Evolutionary conservation across 2,329 filamentous ascomycete genomes (phyloP).

Genomic region (Apiospora rasikravindrae): DNA sequence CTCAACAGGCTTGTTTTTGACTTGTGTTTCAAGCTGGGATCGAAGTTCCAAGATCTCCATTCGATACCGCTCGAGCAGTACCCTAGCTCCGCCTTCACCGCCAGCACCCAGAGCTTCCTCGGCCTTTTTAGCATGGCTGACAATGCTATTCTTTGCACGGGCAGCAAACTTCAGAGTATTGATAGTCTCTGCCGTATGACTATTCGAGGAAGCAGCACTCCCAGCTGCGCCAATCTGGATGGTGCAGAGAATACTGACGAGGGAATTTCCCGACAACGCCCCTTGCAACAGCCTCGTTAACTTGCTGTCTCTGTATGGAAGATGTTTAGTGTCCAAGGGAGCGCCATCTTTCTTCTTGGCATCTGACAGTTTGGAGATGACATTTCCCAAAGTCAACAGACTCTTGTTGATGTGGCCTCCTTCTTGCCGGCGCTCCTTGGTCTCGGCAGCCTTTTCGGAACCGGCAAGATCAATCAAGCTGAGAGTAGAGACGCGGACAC

Average conservation of each 20-base stretch:
- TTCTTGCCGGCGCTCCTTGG: slow-evolving; percentile 91
- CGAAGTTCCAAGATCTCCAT: slow-evolving; percentile 88
- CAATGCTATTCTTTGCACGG: slow-evolving; percentile 95
- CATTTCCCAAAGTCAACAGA: slow-evolving; percentile 89
- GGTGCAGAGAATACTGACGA: slow-evolving; percentile 97
- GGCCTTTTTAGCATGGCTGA: slow-evolving; percentile 94
- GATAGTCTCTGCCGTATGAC: slow-evolving; percentile 84
- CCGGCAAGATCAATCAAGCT: slow-evolving; percentile 96
- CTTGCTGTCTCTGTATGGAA: slow-evolving; percentile 97
- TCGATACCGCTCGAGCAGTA: slow-evolving; percentile 89
- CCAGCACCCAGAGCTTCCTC: slow-evolving; percentile 83
- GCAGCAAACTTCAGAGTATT: slow-evolving; percentile 98
- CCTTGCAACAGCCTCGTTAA: slow-evolving; percentile 91
- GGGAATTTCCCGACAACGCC: slow-evolving; percentile 87
- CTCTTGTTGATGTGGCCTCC: slow-evolving; percentile 99
- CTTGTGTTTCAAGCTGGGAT: slow-evolving; percentile 81
- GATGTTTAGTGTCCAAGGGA: slow-evolving; percentile 87
- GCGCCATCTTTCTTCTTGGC: slow-evolving; percentile 81
- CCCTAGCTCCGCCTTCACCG: slow-evolving; percentile 84
- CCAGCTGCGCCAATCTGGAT: slow-evolving; percentile 85
- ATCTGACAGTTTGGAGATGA: slow-evolving; percentile 91
- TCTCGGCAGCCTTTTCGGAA: slow-evolving; percentile 93
- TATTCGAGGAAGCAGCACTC: slow-evolving; percentile 71
- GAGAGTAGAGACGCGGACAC: slow-evolving; percentile 92
- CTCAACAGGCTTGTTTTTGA: slow-evolving; percentile 63